phyloP scores from a whole-genome alignment of 2,329 filamentous ascomycete species.

The Colletotrichum siamense region DNA sequence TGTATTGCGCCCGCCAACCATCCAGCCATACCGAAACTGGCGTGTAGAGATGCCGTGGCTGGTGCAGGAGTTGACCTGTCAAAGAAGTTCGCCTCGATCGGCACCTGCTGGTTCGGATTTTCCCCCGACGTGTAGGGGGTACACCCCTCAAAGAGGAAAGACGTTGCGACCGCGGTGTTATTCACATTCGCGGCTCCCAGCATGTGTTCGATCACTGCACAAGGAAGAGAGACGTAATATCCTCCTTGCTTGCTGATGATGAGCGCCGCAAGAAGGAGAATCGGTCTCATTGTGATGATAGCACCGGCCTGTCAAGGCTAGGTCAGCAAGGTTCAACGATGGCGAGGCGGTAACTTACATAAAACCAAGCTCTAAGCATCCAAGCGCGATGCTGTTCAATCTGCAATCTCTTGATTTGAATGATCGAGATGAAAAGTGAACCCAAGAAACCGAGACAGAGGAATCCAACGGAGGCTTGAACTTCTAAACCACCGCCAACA shows the following conservation, averaged over 20 bases:
- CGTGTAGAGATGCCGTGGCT: conserved; percentile 47
- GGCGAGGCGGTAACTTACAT: conserved; percentile 32
- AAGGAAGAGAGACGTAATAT: conserved; percentile 40
- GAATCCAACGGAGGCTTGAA: conserved; percentile 46
- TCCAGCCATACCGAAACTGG: conserved; percentile 55
- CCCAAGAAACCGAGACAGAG: conserved; percentile 48
- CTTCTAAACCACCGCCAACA: conserved; percentile 57
- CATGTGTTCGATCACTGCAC: conserved; percentile 53
- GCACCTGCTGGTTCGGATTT: conserved; percentile 9
- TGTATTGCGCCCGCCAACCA: conserved; percentile 62
- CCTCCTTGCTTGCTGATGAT: conserved; percentile 37
- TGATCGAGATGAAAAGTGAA: conserved; percentile 49
- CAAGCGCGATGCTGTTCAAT: conserved; percentile 67
- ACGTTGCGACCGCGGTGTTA: conserved; percentile 24
- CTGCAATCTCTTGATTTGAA: conserved; percentile 63
- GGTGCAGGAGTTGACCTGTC: conserved; percentile 28
- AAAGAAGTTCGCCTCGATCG: conserved; percentile 36
- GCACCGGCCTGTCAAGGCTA: conserved; percentile 42
- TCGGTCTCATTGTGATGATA: conserved; percentile 58
- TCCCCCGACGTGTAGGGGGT: conserved; percentile 35
- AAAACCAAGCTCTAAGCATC: conserved; percentile 64
- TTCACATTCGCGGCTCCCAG: conserved; percentile 26
- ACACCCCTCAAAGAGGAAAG: conserved; percentile 50
- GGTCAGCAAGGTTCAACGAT: background rate
- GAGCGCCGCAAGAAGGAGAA: conserved; percentile 46